Base-by-base conservation (phyloP, 2,329 filamentous ascomycete species). In the Colletotrichum gloeosporioides region DNA sequence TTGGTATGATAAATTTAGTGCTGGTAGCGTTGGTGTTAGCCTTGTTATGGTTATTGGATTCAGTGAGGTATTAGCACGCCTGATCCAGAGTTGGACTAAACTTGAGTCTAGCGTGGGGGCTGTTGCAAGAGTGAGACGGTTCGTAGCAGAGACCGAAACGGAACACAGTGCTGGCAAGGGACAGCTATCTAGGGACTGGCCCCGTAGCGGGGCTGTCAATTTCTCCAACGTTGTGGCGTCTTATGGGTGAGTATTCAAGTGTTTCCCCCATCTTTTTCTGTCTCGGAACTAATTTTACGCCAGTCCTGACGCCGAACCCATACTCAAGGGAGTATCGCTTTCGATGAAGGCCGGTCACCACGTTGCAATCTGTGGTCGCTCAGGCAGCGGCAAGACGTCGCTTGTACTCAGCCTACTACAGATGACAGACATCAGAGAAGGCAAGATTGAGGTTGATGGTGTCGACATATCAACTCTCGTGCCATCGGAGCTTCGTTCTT, bases 1-100 rank as follows among this genome's bases (percentile, higher is more conserved):
- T 63, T 83, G 27, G 67, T 83, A n/a, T 78, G 81, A 44, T 57
- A 69, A 16, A 78, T 81, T 34, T 81, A 83, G 72, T 70, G 78
- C 62, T 72, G 82, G 34, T 76, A 77, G 39, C 82, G 84, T 75
- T 77, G 83, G 74, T 8, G 74, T 76, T 1, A 76, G 71, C 36
- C 53, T 76, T 4, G 27, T 76, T 7, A 76, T 74, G 64, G 63
- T 76, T 10, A 73, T 69, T 15, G 59, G 74, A 6, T 76, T 76
- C 39, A 65, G 69, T 15, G 62, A 68, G 27, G 10, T 29, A 7
- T 22, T 75, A 22, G 31, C 59, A 3, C 65, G 57, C 16, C 4
- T 61, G 6, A 32, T 63, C 27, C 73, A 76, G 44, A 69, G 13
- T 16, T 73, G 70, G 79, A 79, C 75, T 76, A 76, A 55, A 82